Percentiles rank a stretch among this genome's conserved stretches.
These are phyloP conservation scores for Claviceps sp. DNA, from an alignment of 2,329 filamentous ascomycete genomes.

Conservation along the genomic window DNA sequence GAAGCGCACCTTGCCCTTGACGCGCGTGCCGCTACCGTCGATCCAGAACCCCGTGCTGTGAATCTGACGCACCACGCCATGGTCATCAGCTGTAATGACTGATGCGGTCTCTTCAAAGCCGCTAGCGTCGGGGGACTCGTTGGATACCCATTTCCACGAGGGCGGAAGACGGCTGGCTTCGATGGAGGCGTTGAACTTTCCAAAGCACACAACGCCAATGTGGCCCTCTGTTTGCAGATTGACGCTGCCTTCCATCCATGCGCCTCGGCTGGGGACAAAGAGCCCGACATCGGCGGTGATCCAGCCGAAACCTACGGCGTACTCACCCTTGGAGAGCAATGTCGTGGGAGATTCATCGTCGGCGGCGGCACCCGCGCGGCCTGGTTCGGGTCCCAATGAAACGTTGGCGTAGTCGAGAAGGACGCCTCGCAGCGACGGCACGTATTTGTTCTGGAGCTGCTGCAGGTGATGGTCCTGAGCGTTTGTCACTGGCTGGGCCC, in stretches of 20 bases:
- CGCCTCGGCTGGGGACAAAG: conserved; percentile 62
- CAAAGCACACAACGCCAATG: conserved; percentile 77
- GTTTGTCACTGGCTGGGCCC: conserved; percentile 55
- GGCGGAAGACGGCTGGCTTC: conserved; percentile 61
- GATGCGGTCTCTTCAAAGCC: conserved; percentile 29
- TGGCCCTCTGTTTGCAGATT: conserved; percentile 83
- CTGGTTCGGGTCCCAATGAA: conserved; percentile 46
- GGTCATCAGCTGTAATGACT: conserved; percentile 30
- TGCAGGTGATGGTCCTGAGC: conserved; percentile 62
- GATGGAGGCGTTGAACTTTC: conserved; percentile 83
- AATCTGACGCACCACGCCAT: conserved; percentile 38
- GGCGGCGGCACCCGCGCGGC: conserved; percentile 31
- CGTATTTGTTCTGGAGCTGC: conserved; percentile 64
- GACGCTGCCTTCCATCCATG: conserved; percentile 65
- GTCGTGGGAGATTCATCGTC: conserved; percentile 34
- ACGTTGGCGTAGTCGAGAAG: conserved; percentile 61
- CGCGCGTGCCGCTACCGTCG: conserved; percentile 52
- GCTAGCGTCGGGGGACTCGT: conserved; percentile 26
- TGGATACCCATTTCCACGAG: conserved; percentile 68
- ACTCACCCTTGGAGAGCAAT: conserved; percentile 56
- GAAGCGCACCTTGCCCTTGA: conserved; percentile 61
- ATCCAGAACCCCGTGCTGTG: conserved; percentile 60
- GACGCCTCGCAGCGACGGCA: conserved; percentile 58
- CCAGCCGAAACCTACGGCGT: conserved; percentile 76
- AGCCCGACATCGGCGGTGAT: conserved; percentile 77